Conservation (phyloP, 257 asterid genomes). For the Przewalskia tangutica region DNA sequence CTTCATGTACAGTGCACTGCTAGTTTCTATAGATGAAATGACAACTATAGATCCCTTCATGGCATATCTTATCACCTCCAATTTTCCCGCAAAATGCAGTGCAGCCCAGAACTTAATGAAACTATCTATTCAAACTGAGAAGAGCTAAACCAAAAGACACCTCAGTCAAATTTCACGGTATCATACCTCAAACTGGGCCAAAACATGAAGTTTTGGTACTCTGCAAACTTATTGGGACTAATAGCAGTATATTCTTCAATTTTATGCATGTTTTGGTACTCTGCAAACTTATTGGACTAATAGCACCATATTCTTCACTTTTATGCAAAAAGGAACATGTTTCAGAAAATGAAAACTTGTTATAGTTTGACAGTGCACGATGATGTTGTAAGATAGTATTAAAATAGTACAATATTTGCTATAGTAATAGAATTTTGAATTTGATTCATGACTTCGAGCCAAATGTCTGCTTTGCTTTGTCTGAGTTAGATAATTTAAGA, state of each 20-base stretch:
- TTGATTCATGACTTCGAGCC: background rate
- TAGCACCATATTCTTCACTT: background rate
- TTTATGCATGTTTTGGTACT: background rate
- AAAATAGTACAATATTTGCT: background rate
- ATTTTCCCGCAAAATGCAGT: background rate
- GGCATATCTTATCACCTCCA: background rate
- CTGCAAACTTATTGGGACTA: background rate
- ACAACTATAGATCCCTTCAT: background rate
- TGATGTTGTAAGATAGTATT: background rate
- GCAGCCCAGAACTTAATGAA: background rate
- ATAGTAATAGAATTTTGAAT: background rate
- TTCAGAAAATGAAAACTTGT: background rate
- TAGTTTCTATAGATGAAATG: background rate
- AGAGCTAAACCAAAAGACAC: background rate
- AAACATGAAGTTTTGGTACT: background rate
- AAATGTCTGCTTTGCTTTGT: background rate
- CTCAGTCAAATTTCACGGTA: background rate
- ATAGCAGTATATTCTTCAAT: background rate
- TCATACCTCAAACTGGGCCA: background rate
- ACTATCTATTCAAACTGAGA: background rate
- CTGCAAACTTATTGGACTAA: background rate
- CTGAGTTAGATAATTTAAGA: background rate
- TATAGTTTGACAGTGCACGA: background rate
- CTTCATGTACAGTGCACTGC: background rate
- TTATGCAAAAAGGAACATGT: slow-evolving; percentile 1